These are phyloP conservation scores for Penicillium sp. DNA, from an alignment of 2,329 filamentous ascomycete species.

Conservation along the genomic window DNA sequence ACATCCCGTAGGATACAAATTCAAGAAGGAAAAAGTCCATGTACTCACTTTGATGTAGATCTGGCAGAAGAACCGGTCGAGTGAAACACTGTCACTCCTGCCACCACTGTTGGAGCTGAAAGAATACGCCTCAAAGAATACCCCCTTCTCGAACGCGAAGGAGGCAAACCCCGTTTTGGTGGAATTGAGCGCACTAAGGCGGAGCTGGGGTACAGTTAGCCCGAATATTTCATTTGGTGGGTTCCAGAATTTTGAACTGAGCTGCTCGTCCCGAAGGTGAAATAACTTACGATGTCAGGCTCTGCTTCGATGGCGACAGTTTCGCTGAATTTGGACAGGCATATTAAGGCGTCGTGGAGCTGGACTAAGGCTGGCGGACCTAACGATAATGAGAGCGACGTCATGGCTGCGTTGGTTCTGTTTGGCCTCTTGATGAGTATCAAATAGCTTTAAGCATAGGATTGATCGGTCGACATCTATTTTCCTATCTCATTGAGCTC, in stretches of 20 bases:
- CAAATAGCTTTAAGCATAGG: not conserved
- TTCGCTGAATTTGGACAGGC: conserved; percentile 64
- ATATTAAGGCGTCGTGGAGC: conserved; percentile 60
- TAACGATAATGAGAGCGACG: conserved; percentile 53
- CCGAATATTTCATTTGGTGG: not conserved
- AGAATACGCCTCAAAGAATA: conserved; percentile 61
- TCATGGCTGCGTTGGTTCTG: conserved; percentile 25
- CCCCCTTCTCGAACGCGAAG: conserved; percentile 54
- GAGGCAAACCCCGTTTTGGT: conserved; percentile 65
- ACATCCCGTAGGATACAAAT: not conserved
- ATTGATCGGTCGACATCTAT: not conserved
- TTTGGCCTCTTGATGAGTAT: not conserved
- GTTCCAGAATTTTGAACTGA: not conserved
- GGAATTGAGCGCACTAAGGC: conserved; percentile 61
- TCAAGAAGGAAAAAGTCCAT: conserved; percentile 17
- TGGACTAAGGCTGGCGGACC: conserved; percentile 56
- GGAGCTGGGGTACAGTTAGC: conserved; percentile 47
- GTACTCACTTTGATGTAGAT: conserved; percentile 55
- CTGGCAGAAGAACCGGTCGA: conserved; percentile 58
- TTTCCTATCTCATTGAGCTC: not conserved
- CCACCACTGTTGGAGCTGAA: conserved; percentile 42
- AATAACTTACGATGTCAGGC: conserved; percentile 52
- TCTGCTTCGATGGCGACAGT: conserved; percentile 62
- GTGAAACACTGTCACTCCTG: conserved; percentile 30
- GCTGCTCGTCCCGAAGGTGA: not conserved